These are phyloP conservation scores for Phialophora tarda DNA, from an alignment of 2,329 filamentous ascomycete species.

Conservation along the genomic window DNA sequence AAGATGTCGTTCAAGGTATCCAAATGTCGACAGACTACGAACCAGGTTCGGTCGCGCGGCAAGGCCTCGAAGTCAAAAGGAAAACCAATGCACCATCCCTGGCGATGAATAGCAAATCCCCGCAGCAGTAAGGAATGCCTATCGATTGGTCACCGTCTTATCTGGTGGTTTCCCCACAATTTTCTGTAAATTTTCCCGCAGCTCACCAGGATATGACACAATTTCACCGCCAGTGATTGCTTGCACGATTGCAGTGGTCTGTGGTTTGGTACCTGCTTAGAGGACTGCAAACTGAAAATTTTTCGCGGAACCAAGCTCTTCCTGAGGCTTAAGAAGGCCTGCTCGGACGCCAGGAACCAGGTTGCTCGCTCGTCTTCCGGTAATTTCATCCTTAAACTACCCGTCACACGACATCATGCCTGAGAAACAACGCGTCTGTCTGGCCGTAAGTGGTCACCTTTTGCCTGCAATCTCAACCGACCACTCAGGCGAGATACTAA, in stretches of 20 bases:
- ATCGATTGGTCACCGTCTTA: background rate
- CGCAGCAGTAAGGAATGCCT: background rate
- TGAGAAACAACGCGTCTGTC: slow-evolving; percentile 21
- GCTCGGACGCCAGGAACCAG: background rate
- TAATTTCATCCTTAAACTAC: background rate
- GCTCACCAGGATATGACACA: slow-evolving; percentile 1
- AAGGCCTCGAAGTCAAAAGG: background rate
- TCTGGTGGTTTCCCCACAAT: background rate
- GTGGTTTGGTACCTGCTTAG: background rate
- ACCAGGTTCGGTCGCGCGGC: background rate
- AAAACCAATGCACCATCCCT: background rate
- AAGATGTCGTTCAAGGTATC: background rate
- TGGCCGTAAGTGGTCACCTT: slow-evolving; percentile 14
- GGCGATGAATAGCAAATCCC: background rate
- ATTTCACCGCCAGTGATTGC: slow-evolving; percentile 6
- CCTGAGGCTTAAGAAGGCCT: slow-evolving; percentile 1
- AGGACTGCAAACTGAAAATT: background rate
- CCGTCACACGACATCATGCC: slow-evolving; percentile 14
- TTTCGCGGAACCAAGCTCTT: slow-evolving; percentile 2
- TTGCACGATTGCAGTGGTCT: background rate
- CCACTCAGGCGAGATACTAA: background rate
- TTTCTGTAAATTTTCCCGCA: slow-evolving; percentile 10
- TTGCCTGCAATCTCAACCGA: background rate
- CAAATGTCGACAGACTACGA: background rate
- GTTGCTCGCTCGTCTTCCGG: background rate